Evolutionary conservation across 306 rosid genomes (phyloP).

Genomic region (Vigna unguiculata): DNA sequence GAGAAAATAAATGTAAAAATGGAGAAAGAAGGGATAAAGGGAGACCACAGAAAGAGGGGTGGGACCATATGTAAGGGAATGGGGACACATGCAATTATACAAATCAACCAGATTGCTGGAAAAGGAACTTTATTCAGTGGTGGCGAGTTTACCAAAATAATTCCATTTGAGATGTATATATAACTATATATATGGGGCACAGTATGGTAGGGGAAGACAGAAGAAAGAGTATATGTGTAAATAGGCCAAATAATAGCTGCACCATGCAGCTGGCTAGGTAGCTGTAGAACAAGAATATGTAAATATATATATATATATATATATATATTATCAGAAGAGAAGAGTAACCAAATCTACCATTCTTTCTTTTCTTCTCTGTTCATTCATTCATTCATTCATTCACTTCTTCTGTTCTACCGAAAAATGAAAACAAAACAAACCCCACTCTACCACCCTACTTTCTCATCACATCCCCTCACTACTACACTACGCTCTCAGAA

Average conservation of each 20-base stretch:
- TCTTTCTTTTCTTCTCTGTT: too few species aligned
- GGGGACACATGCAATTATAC: constrained; percentile 55
- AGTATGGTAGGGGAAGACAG: background rate
- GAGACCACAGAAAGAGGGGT: constrained; percentile 46
- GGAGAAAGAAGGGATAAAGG: constrained; percentile 33
- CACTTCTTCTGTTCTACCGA: constrained; percentile 7
- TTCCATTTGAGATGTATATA: constrained; percentile 56
- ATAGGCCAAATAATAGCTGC: constrained; percentile 47
- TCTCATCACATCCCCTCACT: constrained; percentile 36
- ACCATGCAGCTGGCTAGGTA: constrained; percentile 47
- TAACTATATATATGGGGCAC: constrained; percentile 43
- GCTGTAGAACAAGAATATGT: constrained; percentile 53
- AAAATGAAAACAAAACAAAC: constrained; percentile 42
- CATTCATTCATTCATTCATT: background rate
- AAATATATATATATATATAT: too few species aligned
- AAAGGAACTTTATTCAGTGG: constrained; percentile 52
- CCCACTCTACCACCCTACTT: constrained; percentile 62
- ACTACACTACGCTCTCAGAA: constrained; percentile 48
- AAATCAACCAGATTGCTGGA: constrained; percentile 58
- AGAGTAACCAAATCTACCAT: background rate
- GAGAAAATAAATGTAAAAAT: background rate
- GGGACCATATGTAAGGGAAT: constrained; percentile 61
- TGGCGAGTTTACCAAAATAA: constrained; percentile 64
- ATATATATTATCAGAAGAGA: too few species aligned
- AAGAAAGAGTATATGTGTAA: constrained; percentile 19